These are phyloP conservation scores for Tripidium arundinaceum DNA, from an alignment of 202 grass and related monocot genomes.

Conservation along the genomic window DNA sequence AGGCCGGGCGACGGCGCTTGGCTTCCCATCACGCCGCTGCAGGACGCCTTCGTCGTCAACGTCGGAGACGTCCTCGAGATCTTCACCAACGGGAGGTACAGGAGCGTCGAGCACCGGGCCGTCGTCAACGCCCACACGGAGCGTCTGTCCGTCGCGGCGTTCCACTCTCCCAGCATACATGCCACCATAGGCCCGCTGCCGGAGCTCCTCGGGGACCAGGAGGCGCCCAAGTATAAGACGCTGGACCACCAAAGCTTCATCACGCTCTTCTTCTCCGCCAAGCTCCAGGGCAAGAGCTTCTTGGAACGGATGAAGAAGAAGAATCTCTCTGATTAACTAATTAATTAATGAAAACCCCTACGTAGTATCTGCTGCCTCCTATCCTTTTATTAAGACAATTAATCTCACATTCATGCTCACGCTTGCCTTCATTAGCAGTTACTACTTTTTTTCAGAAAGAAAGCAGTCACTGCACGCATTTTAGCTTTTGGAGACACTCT, in stretches of 20 bases:
- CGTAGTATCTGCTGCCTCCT: no score
- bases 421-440: no score
- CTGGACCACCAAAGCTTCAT: constrained; percentile 46
- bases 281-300: constrained; percentile 64
- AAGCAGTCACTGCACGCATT: no score
- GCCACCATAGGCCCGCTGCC: constrained; percentile 44
- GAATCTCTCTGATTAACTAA: no score
- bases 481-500: no score
- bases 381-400: no score
- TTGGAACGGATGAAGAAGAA: constrained; percentile 50
- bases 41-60: constrained; percentile 61
- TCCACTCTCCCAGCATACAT: constrained; percentile 47
- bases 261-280: constrained; percentile 68
- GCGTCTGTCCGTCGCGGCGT: constrained; percentile 55
- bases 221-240: constrained; percentile 31
- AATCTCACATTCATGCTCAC: no score
- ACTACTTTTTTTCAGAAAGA: no score
- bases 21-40: constrained; percentile 44
- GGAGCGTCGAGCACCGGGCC: constrained; percentile 56
- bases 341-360: no score
- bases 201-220: constrained; percentile 18
- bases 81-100: constrained; percentile 57
- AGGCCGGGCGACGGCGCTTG: constrained; percentile 23
- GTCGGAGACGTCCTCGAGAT: constrained; percentile 77
- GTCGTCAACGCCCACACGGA: constrained; percentile 42